Percentiles rank a stretch among this genome's conserved stretches.
Evolutionary conservation across 768 basidiomycete species (phyloP).

Genomic region (Lactarius tabidus): DNA sequence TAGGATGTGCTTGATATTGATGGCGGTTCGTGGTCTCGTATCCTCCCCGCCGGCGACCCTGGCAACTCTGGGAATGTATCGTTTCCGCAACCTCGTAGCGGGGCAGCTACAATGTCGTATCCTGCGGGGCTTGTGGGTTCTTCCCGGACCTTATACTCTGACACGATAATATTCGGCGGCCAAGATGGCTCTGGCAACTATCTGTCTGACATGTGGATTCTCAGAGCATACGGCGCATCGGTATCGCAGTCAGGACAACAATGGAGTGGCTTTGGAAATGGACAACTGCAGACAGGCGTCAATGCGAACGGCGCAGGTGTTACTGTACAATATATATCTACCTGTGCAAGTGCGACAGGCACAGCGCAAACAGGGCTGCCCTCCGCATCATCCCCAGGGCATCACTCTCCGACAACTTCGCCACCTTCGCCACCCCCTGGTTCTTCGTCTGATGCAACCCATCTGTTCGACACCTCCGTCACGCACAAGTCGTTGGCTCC

Average conservation of each 20-base stretch:
- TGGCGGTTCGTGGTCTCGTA: slow-evolving; percentile 64
- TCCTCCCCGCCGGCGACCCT: slow-evolving; percentile 76
- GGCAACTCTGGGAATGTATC: slow-evolving; percentile 41
- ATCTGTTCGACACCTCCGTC: slow-evolving; percentile 41
- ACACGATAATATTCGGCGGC: slow-evolving; percentile 78
- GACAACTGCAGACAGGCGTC: slow-evolving; percentile 56
- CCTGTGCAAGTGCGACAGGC: slow-evolving; percentile 49
- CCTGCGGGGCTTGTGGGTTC: slow-evolving; percentile 52
- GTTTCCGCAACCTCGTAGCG: slow-evolving; percentile 67
- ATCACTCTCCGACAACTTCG: slow-evolving; percentile 24
- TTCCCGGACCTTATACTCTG: slow-evolving; percentile 46
- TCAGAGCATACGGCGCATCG: slow-evolving; percentile 65
- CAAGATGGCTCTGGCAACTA: slow-evolving; percentile 61
- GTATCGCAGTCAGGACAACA: slow-evolving; percentile 49
- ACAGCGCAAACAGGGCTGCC: not conserved
- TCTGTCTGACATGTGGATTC: slow-evolving; percentile 72
- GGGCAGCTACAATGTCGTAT: slow-evolving; percentile 61
- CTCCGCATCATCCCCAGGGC: slow-evolving; percentile 1
- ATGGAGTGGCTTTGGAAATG: slow-evolving; percentile 66
- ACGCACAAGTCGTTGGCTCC: slow-evolving; percentile 46
- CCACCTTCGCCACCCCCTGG: slow-evolving; percentile 27
- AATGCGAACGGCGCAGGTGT: slow-evolving; percentile 69
- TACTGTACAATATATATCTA: slow-evolving; percentile 49
- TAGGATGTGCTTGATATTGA: slow-evolving; percentile 60
- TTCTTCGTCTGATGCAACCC: not conserved